A percentile compares a stretch with the other conserved stretches of the same genome.
phyloP scores from a whole-genome alignment of 1,284 basidiomycete genomes.

The Moesziomyces sp. region DNA sequence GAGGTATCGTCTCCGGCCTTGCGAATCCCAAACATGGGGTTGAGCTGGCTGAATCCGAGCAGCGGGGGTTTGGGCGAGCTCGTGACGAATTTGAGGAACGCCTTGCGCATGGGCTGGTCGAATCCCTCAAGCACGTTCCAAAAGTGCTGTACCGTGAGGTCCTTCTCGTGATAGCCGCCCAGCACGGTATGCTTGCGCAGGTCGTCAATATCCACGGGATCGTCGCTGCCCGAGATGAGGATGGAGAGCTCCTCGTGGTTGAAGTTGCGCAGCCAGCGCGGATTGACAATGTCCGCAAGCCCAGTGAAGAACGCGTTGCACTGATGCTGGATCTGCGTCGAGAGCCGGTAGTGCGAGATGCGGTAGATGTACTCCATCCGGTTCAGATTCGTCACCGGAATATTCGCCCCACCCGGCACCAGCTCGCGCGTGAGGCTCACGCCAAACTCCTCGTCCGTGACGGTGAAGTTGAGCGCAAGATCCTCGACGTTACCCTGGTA shows the following conservation, averaged over 20 bases:
- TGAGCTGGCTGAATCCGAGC: conserved; percentile 63
- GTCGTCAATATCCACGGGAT: conserved; percentile 62
- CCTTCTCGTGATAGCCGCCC: conserved; percentile 63
- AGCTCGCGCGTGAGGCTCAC: conserved; percentile 82
- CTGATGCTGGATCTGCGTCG: conserved; percentile 82
- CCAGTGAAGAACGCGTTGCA: conserved; percentile 75
- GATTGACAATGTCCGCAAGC: conserved; percentile 63
- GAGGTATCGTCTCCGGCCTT: conserved; percentile 56
- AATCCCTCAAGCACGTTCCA: conserved; percentile 60
- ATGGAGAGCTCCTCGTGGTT: conserved; percentile 63
- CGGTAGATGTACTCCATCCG: conserved; percentile 87
- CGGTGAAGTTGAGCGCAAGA: conserved; percentile 89
- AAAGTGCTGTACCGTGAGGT: conserved; percentile 61
- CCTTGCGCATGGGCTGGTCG: conserved; percentile 51
- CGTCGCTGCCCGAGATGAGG: conserved; percentile 61
- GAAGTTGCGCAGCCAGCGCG: conserved; percentile 65
- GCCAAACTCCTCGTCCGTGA: conserved; percentile 93
- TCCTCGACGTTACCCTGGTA: conserved; percentile 89
- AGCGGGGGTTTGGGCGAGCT: conserved; percentile 65
- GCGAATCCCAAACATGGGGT: conserved; percentile 63
- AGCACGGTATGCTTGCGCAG: conserved; percentile 60
- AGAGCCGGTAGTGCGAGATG: conserved; percentile 88
- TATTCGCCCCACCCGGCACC: conserved; percentile 82
- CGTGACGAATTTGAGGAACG: conserved; percentile 65
- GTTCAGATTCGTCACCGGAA: conserved; percentile 89